Evolutionary conservation across 257 asterid species (phyloP), one percentile per base, ranked within the genome.

Genomic region (Solanum bulbocastanum): DNA sequence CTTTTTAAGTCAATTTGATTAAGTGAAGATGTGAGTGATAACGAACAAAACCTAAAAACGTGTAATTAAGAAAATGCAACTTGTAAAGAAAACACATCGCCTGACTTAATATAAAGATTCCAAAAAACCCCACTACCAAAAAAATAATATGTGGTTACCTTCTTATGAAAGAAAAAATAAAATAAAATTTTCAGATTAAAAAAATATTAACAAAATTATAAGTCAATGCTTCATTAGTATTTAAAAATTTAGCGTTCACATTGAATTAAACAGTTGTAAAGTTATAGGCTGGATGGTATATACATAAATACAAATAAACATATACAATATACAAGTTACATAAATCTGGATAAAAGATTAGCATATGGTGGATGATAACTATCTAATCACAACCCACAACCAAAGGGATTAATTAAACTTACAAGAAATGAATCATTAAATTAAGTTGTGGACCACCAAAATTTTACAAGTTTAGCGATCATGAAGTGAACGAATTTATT

Each of bases 201-300:
- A 83, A 62, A 65, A 22, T 60, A 60, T 5, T 16, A 8, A 10
- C 5, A 66, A 42, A 10, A 81, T 79, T 52, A 58, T 22, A 62
- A 88, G 89, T 85, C 87, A 90, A 87, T 71, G 87, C 39, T 69
- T 81, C 40, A 81, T 81, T 46, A 27, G 4, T 16, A 16, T 81
- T 27, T 4, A 81, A 27, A 74, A 42, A 79, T 5, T 30, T 81
- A 8, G 66, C 66, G 27, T 87, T 58, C 14, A 56, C 60, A 37
- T 36, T 86, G 81, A 25, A 62, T 62, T n/a, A 62, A 87, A 88
- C 73, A 74, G 69, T 74, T 75, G 75, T 30, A 42, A 69, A 42
- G 11, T 52, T 69, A 83, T 83, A 76, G 90, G 89, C 14, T 65
- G 89, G 90, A 40, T 85, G 87, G 91, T 81, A 74, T 71, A 82